Evolutionary conservation across 2,329 filamentous ascomycete species (phyloP).

Genomic region (Torrubiellomyces zombiae): DNA sequence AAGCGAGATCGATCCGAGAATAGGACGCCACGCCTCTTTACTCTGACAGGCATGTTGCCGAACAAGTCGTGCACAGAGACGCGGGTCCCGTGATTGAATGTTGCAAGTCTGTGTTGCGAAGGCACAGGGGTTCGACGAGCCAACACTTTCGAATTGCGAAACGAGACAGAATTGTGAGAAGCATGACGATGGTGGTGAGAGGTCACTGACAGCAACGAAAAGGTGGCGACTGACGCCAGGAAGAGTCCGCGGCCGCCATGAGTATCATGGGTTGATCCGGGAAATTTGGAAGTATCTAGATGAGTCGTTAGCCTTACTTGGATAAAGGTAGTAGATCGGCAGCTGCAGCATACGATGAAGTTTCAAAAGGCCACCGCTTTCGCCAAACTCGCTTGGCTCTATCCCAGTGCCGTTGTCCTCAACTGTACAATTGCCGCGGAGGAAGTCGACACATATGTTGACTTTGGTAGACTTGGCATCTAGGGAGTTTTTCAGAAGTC

Average conservation of each 20-base stretch:
- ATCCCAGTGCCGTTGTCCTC: conserved; percentile 82
- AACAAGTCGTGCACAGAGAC: conserved; percentile 69
- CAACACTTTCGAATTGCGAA: conserved; percentile 54
- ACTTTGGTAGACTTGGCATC: conserved; percentile 61
- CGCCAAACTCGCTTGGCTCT: conserved; percentile 50
- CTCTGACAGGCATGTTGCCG: conserved; percentile 76
- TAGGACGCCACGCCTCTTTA: conserved; percentile 55
- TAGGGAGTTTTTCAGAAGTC: conserved; percentile 67
- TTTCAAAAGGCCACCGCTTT: conserved; percentile 54
- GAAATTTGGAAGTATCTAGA: conserved; percentile 64
- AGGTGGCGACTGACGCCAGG: conserved; percentile 54
- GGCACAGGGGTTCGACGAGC: conserved; percentile 46
- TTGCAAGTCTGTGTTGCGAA: conserved; percentile 36
- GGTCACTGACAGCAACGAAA: conserved; percentile 62
- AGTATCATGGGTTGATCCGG: conserved; percentile 19
- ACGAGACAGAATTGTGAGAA: conserved; percentile 45
- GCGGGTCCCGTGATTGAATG: conserved; percentile 52
- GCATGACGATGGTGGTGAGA: conserved; percentile 49
- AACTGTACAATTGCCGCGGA: conserved; percentile 57
- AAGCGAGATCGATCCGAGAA: conserved; percentile 31
- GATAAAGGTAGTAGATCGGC: no score
- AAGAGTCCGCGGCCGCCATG: conserved; percentile 63
- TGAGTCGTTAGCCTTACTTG: conserved; percentile 1
- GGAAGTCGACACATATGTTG: conserved; percentile 56
- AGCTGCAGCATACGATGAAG: conserved; percentile 55